Conservation (phyloP, 805 yeast genomes). For the Myxozyma monticola region DNA sequence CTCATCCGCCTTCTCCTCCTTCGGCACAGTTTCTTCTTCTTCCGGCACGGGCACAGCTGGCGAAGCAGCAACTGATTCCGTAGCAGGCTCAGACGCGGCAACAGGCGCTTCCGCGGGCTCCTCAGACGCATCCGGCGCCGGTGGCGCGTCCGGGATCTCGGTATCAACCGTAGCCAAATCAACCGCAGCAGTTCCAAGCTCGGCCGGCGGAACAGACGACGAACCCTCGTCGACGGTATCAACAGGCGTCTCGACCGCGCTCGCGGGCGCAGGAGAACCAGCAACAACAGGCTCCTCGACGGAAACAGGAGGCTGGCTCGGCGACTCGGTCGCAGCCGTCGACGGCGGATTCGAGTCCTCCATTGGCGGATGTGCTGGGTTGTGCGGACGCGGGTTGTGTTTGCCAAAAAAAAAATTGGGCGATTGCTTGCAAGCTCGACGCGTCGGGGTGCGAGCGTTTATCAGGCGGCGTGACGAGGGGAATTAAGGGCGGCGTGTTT, state of each 20-base stretch:
- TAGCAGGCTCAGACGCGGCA: neutral
- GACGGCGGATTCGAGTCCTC: too few relatives aligned
- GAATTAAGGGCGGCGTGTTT: too few relatives aligned
- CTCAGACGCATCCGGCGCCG: constrained; percentile 1
- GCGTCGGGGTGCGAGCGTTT: too few relatives aligned
- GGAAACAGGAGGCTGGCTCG: too few relatives aligned
- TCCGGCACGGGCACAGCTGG: neutral
- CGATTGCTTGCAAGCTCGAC: too few relatives aligned
- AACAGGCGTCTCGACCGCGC: constrained; percentile 5
- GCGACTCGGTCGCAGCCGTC: too few relatives aligned
- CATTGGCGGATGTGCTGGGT: too few relatives aligned
- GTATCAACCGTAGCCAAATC: neutral
- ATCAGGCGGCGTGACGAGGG: too few relatives aligned
- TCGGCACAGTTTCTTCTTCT: constrained; percentile 4
- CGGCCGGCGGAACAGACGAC: neutral
- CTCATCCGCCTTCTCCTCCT: neutral
- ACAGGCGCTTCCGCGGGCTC: constrained; percentile 2
- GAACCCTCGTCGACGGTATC: constrained; percentile 1
- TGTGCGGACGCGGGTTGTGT: too few relatives aligned
- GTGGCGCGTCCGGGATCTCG: constrained; percentile 21
- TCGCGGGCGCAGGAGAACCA: too few relatives aligned
- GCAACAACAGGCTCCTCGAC: too few relatives aligned
- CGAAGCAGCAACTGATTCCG: neutral
- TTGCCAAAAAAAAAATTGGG: too few relatives aligned
- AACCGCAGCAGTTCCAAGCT: neutral